Evolutionary conservation across 2,329 filamentous ascomycete genomes (phyloP).

Genomic region (Bimuria novae-zelandiae): DNA sequence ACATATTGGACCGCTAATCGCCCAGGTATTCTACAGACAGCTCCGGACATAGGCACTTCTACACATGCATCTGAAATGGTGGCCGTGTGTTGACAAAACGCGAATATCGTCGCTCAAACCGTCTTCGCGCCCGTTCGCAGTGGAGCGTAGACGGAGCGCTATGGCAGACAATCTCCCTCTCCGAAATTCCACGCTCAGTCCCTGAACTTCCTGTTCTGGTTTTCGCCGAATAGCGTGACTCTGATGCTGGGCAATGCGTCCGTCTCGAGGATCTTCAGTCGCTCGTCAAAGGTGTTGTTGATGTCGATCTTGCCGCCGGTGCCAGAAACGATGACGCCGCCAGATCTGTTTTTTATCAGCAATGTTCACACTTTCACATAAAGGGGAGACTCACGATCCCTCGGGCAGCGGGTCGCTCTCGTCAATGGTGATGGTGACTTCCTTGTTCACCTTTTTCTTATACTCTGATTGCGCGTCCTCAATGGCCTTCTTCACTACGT

Average conservation of each 20-base stretch:
- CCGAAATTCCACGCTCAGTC: slow-evolving; percentile 63
- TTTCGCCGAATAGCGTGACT: slow-evolving; percentile 87
- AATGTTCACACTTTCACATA: not conserved
- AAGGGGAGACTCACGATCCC: slow-evolving; percentile 68
- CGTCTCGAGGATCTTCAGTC: slow-evolving; percentile 81
- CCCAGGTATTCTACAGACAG: slow-evolving; percentile 25
- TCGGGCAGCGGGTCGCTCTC: slow-evolving; percentile 80
- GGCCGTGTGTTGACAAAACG: slow-evolving; percentile 2
- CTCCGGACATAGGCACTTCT: slow-evolving; percentile 1
- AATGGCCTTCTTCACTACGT: slow-evolving; percentile 75
- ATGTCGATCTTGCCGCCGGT: slow-evolving; percentile 93
- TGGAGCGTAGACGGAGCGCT: not conserved
- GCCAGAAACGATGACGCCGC: slow-evolving; percentile 80
- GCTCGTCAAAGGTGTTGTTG: slow-evolving; percentile 96
- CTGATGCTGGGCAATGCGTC: slow-evolving; percentile 84
- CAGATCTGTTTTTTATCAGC: slow-evolving; percentile 64
- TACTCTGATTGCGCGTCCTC: slow-evolving; percentile 79
- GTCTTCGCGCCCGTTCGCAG: not conserved
- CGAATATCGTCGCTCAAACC: not conserved
- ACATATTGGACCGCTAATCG: slow-evolving; percentile 19
- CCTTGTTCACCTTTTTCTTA: slow-evolving; percentile 75
- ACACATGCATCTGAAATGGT: slow-evolving; percentile 8
- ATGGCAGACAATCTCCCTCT: not conserved
- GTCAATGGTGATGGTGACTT: slow-evolving; percentile 72
- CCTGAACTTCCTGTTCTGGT: slow-evolving; percentile 93